These are phyloP conservation scores for Mycena vulgaris DNA, from an alignment of 768 basidiomycete species.

Conservation along the genomic window DNA sequence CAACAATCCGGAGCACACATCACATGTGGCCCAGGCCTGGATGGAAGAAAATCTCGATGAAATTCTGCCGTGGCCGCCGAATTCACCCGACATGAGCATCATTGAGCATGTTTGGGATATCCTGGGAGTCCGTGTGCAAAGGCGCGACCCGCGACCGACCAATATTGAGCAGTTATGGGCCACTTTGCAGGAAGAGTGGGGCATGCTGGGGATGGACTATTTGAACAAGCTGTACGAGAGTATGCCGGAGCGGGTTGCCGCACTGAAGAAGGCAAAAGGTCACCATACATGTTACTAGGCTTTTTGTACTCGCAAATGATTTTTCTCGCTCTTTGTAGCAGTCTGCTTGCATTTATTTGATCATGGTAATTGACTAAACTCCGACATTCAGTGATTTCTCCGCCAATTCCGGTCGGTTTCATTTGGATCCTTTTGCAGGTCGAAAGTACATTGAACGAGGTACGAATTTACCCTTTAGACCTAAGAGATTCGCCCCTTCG, in stretches of 20 bases:
- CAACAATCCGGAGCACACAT: no score
- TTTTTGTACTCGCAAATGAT: no score
- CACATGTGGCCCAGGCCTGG: no score
- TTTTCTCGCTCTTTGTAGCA: no score
- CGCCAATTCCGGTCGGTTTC: background rate
- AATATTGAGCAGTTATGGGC: constrained; percentile 26
- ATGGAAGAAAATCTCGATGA: no score
- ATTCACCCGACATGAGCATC: no score
- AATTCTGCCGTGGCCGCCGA: no score
- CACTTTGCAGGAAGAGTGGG: constrained; percentile 27
- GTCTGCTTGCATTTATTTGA: no score
- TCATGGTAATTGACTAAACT: no score
- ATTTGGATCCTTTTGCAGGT: background rate
- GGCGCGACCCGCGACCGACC: constrained; percentile 5
- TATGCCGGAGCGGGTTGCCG: constrained; percentile 32
- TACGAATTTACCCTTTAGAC: background rate
- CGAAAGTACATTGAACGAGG: background rate
- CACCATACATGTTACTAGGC: constrained; percentile 20
- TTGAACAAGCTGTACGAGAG: constrained; percentile 22
- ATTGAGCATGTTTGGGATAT: no score
- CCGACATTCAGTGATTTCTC: no score
- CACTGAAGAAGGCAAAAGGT: constrained; percentile 28
- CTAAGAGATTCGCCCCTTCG: background rate
- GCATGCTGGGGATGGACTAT: constrained; percentile 15
- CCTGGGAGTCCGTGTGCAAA: no score